Evolutionary conservation across 148 eudicot species (phyloP).

Genomic region (Fagopyrum tataricum): DNA sequence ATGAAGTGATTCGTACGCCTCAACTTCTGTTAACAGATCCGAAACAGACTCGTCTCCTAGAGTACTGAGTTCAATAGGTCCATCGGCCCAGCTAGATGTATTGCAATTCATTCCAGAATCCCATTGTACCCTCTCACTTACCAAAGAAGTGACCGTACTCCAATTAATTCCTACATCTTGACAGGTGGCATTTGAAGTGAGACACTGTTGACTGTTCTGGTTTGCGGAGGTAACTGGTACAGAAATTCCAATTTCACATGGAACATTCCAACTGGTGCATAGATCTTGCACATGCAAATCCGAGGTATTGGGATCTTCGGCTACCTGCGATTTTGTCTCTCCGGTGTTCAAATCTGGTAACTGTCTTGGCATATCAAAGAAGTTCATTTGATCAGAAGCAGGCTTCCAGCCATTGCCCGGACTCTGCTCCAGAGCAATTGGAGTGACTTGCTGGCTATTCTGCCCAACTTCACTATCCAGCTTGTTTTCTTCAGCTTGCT

Average conservation of each 20-base stretch:
- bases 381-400: conserved; percentile 1
- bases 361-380: conserved; percentile 19
- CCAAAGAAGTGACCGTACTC: conserved; percentile 56
- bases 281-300: conserved; percentile 32
- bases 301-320: conserved; percentile 22
- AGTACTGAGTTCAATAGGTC: conserved; percentile 76
- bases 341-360: conserved; percentile 14
- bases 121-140: conserved; percentile 45
- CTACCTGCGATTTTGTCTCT: conserved; percentile 10
- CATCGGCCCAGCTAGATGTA: conserved; percentile 46
- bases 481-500: conserved; percentile 8
- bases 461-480: neutral
- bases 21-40: conserved; percentile 88
- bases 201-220: conserved; percentile 24
- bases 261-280: conserved; percentile 26
- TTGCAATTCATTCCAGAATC: conserved; percentile 37
- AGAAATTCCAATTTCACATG: conserved; percentile 20
- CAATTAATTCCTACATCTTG: conserved; percentile 51
- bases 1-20: conserved; percentile 85
- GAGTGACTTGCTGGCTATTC: conserved; percentile 2
- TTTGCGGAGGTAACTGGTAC: conserved; percentile 36
- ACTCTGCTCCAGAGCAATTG: conserved; percentile 10
- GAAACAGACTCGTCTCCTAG: conserved; percentile 93
- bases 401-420: conserved; percentile 9
- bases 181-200: conserved; percentile 23